phyloP scores from a whole-genome alignment of 1,284 basidiomycete species.

The Vanrija sp. region DNA sequence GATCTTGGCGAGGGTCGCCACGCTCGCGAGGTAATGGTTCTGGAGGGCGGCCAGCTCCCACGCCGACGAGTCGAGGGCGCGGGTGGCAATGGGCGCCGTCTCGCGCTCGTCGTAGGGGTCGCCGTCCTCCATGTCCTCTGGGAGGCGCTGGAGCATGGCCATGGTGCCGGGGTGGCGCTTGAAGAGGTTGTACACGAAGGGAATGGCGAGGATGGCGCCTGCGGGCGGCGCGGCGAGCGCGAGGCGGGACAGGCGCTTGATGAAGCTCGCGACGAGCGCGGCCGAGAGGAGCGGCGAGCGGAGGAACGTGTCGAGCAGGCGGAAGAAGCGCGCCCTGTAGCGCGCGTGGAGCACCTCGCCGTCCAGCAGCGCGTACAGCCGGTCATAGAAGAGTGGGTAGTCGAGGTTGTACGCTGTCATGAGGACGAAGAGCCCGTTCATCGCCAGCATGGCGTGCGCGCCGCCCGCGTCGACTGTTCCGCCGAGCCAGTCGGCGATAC shows the following conservation, averaged over 20 bases:
- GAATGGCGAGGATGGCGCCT: conserved; percentile 83
- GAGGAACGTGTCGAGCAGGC: conserved; percentile 83
- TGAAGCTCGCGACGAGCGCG: conserved; percentile 84
- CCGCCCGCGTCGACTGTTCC: conserved; percentile 82
- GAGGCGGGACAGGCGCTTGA: conserved; percentile 83
- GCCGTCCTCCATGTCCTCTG: conserved; percentile 45
- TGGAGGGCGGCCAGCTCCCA: conserved; percentile 86
- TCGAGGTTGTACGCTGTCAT: conserved; percentile 95
- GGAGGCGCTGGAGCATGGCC: conserved; percentile 76
- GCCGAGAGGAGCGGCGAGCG: conserved; percentile 88
- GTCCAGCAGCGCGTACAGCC: conserved; percentile 86
- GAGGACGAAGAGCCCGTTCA: conserved; percentile 87
- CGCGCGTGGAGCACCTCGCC: conserved; percentile 83
- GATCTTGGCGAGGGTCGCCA: conserved; percentile 78
- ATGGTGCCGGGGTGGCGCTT: conserved; percentile 89
- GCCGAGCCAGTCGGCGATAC: conserved; percentile 93
- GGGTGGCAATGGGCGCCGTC: conserved; percentile 68
- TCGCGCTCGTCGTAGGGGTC: conserved; percentile 61
- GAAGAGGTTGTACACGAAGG: conserved; percentile 91
- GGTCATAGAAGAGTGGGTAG: conserved; percentile 91
- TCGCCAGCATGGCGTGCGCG: conserved; percentile 78
- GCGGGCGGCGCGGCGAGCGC: conserved; percentile 82
- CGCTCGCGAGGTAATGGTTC: conserved; percentile 77
- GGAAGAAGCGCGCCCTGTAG: conserved; percentile 91
- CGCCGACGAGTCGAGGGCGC: conserved; percentile 77